phyloP scores from a whole-genome alignment of 495 filamentous ascomycete species.

The Neurospora tetrasperma region DNA sequence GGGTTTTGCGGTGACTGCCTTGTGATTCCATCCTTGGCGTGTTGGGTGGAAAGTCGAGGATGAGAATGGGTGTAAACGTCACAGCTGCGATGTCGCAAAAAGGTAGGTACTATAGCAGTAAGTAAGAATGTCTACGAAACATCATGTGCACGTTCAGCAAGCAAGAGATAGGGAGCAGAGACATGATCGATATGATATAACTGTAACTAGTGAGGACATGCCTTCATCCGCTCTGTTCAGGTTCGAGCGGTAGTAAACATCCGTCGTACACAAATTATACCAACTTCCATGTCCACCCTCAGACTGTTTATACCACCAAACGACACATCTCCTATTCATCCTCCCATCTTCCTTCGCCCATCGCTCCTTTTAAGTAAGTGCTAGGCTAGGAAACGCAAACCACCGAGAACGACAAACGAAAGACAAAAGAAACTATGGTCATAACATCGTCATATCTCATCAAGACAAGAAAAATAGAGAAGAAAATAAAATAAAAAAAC shows the following conservation, averaged over 20 bases:
- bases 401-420: background rate
- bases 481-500: background rate
- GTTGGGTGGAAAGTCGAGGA: background rate
- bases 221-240: background rate
- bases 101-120: background rate
- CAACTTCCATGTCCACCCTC: background rate
- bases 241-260: background rate
- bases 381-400: background rate
- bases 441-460: constrained; percentile 1
- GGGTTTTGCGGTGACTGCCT: background rate
- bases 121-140: background rate
- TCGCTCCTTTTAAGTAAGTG: background rate
- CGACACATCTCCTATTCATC: background rate
- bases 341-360: background rate
- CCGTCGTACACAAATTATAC: background rate
- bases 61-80: background rate
- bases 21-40: background rate
- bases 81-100: background rate
- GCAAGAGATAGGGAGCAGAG: background rate
- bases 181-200: background rate
- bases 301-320: background rate
- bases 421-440: background rate
- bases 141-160: background rate
- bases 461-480: background rate
- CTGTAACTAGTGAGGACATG: background rate